phyloP scores from a whole-genome alignment of 2,329 filamentous ascomycete species.

The Karstenula rhodostoma region DNA sequence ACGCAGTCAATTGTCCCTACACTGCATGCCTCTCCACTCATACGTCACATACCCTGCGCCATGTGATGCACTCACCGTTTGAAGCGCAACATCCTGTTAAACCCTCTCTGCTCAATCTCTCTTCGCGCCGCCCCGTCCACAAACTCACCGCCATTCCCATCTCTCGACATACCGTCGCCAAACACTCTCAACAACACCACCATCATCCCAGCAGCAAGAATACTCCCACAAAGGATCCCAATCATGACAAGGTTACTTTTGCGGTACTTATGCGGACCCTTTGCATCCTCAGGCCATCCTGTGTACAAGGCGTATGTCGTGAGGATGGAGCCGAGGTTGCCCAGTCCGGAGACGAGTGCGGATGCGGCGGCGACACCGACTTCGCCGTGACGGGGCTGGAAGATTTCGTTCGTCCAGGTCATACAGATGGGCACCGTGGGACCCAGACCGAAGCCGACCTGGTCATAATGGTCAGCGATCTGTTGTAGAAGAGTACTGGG shows the following conservation, averaged over 20 bases:
- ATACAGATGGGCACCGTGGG: slow-evolving; percentile 93
- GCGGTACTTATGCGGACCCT: slow-evolving; percentile 74
- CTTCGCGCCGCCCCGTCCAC: slow-evolving; percentile 52
- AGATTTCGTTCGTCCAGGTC: slow-evolving; percentile 92
- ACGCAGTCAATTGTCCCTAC: too few species aligned
- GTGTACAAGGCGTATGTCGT: slow-evolving; percentile 91
- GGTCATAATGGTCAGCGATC: not conserved
- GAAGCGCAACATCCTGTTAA: slow-evolving; percentile 44
- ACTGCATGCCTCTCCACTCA: not conserved
- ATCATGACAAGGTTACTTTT: slow-evolving; percentile 90
- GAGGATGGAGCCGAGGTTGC: slow-evolving; percentile 84
- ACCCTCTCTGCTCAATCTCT: slow-evolving; percentile 52
- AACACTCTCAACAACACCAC: slow-evolving; percentile 65
- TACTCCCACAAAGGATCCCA: slow-evolving; percentile 81
- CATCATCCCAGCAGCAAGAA: slow-evolving; percentile 75
- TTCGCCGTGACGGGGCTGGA: slow-evolving; percentile 87
- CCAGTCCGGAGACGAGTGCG: slow-evolving; percentile 84
- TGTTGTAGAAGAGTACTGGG: not conserved
- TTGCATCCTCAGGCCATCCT: slow-evolving; percentile 80
- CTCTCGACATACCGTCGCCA: slow-evolving; percentile 41
- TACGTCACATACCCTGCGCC: not conserved
- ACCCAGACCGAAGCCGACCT: slow-evolving; percentile 79
- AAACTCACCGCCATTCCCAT: slow-evolving; percentile 63
- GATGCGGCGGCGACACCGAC: slow-evolving; percentile 88
- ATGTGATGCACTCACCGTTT: not conserved